Evolutionary conservation across 2,329 filamentous ascomycete genomes (phyloP).

Genomic region (Mycosphaerelloides madeirae): DNA sequence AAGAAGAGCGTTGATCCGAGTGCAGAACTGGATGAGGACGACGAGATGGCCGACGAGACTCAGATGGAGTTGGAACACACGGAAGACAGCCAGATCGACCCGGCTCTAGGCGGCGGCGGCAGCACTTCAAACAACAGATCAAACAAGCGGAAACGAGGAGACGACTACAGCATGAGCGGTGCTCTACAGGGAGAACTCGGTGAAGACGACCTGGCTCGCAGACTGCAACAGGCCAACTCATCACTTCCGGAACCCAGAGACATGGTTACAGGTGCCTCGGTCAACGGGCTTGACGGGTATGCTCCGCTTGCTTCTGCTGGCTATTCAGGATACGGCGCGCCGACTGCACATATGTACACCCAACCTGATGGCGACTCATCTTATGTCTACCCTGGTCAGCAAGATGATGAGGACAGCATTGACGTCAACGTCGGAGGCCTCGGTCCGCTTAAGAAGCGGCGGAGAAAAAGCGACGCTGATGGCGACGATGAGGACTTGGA

Average conservation of each 20-base stretch:
- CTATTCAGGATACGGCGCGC: conserved; percentile 26
- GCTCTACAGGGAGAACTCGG: conserved; percentile 20
- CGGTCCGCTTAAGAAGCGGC: conserved; percentile 27
- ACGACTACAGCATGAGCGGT: conserved; percentile 10
- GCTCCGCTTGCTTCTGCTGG: conserved; percentile 26
- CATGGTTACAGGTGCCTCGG: conserved; percentile 26
- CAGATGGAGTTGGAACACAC: conserved; percentile 38
- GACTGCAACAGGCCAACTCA: conserved; percentile 29
- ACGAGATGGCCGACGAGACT: conserved; percentile 31
- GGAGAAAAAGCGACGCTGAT: conserved; percentile 9
- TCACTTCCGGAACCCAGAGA: conserved; percentile 26
- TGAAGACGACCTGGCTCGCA: conserved; percentile 25
- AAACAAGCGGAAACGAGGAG: conserved; percentile 5
- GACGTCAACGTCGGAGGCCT: conserved; percentile 19
- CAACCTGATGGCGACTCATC: conserved; percentile 20
- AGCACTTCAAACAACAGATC: conserved; percentile 4
- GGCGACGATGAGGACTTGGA: conserved; percentile 28
- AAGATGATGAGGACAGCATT: conserved; percentile 29
- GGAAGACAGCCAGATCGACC: conserved; percentile 31
- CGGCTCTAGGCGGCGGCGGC: conserved; percentile 26
- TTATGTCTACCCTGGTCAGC: conserved; percentile 26
- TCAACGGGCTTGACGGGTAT: conserved; percentile 27
- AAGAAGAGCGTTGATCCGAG: conserved; percentile 46
- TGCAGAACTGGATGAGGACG: conserved; percentile 42
- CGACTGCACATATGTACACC: conserved; percentile 29